phyloP scores from a whole-genome alignment of 1,139 yeast genomes.

The Sugiyamaella pinicola region DNA sequence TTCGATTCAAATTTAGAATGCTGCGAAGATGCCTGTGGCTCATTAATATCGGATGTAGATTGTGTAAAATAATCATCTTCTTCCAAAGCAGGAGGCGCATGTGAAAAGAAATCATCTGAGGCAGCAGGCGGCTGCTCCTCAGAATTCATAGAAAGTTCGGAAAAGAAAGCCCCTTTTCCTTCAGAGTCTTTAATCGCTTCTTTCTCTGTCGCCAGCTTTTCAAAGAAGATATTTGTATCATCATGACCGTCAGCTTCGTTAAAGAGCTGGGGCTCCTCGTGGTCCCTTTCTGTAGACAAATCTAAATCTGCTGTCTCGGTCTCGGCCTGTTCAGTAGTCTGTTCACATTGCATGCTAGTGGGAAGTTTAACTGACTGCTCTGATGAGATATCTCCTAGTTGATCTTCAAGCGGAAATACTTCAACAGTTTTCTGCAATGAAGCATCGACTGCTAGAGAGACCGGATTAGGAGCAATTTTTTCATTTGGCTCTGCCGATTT shows the following conservation, averaged over 20 bases:
- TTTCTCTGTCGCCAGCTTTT: slow-evolving; percentile 1
- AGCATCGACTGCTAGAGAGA: background rate
- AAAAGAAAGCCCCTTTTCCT: background rate
- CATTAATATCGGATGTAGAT: background rate
- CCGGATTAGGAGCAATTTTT: background rate
- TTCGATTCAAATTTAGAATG: background rate
- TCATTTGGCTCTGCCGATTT: background rate
- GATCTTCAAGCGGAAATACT: no score
- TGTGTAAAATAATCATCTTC: background rate
- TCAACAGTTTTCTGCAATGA: background rate
- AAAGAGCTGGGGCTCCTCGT: no score
- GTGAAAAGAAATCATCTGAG: slow-evolving; percentile 12
- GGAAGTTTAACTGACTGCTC: no score
- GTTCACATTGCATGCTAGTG: slow-evolving; percentile 3
- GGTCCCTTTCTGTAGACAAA: no score
- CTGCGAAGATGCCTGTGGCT: background rate
- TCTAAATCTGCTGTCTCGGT: background rate
- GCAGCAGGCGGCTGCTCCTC: background rate
- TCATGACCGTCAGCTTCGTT: slow-evolving; percentile 4
- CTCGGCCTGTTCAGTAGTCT: slow-evolving; percentile 1
- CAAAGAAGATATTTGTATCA: slow-evolving; percentile 10
- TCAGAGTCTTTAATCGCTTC: background rate
- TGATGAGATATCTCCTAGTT: no score
- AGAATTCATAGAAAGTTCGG: background rate
- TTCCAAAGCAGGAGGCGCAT: background rate